phyloP scores from a whole-genome alignment of 2,329 filamentous ascomycete genomes.

The Fusarium verticillioides region DNA sequence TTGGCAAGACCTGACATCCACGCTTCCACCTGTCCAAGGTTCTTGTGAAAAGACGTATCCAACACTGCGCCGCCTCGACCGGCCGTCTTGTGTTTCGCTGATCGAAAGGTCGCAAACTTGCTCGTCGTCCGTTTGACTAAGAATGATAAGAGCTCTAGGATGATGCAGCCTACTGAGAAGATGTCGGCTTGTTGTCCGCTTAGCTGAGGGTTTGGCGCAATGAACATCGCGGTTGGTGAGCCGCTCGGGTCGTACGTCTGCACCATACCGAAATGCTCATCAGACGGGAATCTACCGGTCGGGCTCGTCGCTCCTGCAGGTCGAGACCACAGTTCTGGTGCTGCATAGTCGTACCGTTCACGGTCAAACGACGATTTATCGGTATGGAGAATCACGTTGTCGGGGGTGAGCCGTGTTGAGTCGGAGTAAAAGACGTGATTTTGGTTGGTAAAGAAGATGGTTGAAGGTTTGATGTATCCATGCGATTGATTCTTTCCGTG shows the following conservation, averaged over 20 bases:
- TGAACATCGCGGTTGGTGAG: constrained; percentile 49
- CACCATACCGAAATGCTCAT: constrained; percentile 53
- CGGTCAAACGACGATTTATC: constrained; percentile 68
- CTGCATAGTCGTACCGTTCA: constrained; percentile 77
- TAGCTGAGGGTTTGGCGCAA: constrained; percentile 56
- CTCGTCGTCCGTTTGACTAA: constrained; percentile 74
- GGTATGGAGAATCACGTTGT: constrained; percentile 54
- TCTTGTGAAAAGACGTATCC: constrained; percentile 79
- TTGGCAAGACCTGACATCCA: constrained; percentile 74
- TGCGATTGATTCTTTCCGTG: constrained; percentile 74
- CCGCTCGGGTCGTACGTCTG: constrained; percentile 42
- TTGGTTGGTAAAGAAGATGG: constrained; percentile 72
- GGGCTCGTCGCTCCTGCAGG: constrained; percentile 51
- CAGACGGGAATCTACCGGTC: constrained; percentile 51
- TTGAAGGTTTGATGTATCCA: constrained; percentile 76
- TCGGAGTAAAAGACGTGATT: constrained; percentile 77
- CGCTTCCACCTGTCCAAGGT: constrained; percentile 72
- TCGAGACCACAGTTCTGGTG: constrained; percentile 72
- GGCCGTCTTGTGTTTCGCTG: constrained; percentile 70
- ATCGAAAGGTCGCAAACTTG: constrained; percentile 74
- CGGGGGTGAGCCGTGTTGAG: constrained; percentile 60
- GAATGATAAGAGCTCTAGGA: constrained; percentile 76
- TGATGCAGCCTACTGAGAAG: constrained; percentile 78
- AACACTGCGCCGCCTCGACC: constrained; percentile 69
- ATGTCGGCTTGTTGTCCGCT: constrained; percentile 73